Evolutionary conservation across 306 rosid species (phyloP).

Genomic region (Cicer yamashitae): DNA sequence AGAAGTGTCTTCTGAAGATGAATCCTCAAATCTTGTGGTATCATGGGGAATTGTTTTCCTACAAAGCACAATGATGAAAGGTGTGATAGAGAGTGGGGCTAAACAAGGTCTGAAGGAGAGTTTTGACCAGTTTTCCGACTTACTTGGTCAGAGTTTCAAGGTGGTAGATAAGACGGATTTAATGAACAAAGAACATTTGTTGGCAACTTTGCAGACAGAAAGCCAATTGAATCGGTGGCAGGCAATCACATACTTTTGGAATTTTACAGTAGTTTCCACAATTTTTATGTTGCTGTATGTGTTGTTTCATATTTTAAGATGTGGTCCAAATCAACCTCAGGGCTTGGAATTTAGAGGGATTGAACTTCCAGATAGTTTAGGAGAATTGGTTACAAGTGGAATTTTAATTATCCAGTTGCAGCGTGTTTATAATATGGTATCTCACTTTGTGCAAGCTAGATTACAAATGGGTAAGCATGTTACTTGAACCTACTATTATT

Average conservation of each 20-base stretch:
- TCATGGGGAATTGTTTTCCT: conserved; percentile 78
- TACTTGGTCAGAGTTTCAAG: conserved; percentile 61
- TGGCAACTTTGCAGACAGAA: conserved; percentile 60
- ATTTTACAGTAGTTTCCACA: conserved; percentile 65
- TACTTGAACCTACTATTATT: conserved; percentile 34
- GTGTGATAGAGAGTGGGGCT: conserved; percentile 77
- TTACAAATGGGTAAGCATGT: conserved; percentile 64
- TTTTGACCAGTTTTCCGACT: conserved; percentile 58
- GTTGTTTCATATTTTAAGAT: conserved; percentile 64
- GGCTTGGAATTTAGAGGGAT: conserved; percentile 82
- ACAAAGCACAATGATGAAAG: conserved; percentile 81
- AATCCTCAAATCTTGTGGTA: conserved; percentile 64
- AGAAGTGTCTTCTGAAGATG: conserved; percentile 61
- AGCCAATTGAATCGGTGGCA: conserved; percentile 65
- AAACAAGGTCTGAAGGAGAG: conserved; percentile 80
- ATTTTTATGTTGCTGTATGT: conserved; percentile 59
- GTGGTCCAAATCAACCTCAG: conserved; percentile 54
- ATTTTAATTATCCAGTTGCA: conserved; percentile 64
- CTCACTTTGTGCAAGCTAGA: conserved; percentile 79
- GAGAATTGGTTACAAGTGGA: conserved; percentile 77
- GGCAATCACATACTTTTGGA: conserved; percentile 70
- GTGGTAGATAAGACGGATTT: conserved; percentile 48
- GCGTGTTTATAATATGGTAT: conserved; percentile 68
- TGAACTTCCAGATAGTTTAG: conserved; percentile 86
- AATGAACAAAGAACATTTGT: conserved; percentile 59